A percentile compares a stretch with the other conserved stretches of the same genome.
Evolutionary conservation across 169 alveolate species (phyloP).

Genomic region (Plasmodium knowlesi): DNA sequence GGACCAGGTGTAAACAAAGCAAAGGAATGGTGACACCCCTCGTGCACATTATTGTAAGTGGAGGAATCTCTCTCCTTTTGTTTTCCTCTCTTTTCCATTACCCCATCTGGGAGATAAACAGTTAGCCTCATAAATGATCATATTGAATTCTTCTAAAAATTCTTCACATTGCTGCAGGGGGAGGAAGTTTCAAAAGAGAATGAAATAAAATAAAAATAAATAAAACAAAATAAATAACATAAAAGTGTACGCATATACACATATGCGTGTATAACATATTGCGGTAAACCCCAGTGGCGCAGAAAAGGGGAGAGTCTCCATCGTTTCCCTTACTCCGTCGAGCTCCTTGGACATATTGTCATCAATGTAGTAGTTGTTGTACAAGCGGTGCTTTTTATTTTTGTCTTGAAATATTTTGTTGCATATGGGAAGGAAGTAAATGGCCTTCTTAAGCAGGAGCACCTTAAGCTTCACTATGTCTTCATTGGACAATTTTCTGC

Average conservation of each 20-base stretch:
- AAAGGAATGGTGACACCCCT: not conserved
- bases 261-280: not conserved
- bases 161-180: constrained; percentile 50
- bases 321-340: constrained; percentile 22
- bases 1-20: not conserved
- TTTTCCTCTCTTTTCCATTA: not conserved
- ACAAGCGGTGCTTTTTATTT: constrained; percentile 48
- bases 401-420: constrained; percentile 71
- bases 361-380: constrained; percentile 64
- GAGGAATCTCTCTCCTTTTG: not conserved
- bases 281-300: not conserved
- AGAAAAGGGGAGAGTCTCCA: not conserved
- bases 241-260: not conserved
- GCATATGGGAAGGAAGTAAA: constrained; percentile 58
- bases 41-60: not conserved
- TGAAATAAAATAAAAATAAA: too few species aligned
- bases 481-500: constrained; percentile 33
- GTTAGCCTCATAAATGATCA: constrained; percentile 54
- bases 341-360: constrained; percentile 57
- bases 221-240: not conserved
- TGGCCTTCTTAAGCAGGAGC: constrained; percentile 50
- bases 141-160: constrained; percentile 53
- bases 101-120: constrained; percentile 65
- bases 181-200: not conserved
- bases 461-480: constrained; percentile 63